phyloP scores from a whole-genome alignment of 2,329 filamentous ascomycete genomes.

The Diaporthe amygdali region DNA sequence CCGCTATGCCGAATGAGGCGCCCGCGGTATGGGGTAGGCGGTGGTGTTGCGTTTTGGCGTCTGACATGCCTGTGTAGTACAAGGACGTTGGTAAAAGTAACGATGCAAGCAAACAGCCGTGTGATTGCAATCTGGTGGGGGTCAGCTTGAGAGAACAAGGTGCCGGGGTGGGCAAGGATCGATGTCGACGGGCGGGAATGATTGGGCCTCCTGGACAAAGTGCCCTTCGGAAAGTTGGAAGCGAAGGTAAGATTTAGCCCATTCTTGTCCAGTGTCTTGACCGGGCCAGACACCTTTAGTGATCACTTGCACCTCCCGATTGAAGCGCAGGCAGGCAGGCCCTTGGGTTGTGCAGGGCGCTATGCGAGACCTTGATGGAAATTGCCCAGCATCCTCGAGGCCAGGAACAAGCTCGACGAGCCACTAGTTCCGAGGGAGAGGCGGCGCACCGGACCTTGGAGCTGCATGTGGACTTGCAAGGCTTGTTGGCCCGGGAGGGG shows the following conservation, averaged over 20 bases:
- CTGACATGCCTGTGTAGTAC: slow-evolving; percentile 12
- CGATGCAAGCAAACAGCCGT: slow-evolving; percentile 16
- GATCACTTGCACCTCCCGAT: not conserved
- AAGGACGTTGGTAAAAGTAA: slow-evolving; percentile 2
- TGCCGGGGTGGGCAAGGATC: not conserved
- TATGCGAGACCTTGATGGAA: not conserved
- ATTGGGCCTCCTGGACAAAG: not conserved
- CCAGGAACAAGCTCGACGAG: slow-evolving; percentile 1
- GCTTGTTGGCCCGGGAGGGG: not conserved
- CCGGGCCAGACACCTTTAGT: not conserved
- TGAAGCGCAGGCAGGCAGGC: not conserved
- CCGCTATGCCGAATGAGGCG: slow-evolving; percentile 10
- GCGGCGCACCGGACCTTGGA: slow-evolving; percentile 14
- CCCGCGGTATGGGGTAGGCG: not conserved
- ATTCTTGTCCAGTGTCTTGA: not conserved
- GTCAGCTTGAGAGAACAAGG: slow-evolving; percentile 16
- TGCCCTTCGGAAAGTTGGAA: slow-evolving; percentile 13
- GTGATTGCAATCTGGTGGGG: slow-evolving; percentile 22
- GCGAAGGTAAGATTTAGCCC: slow-evolving; percentile 12
- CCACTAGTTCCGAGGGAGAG: not conserved
- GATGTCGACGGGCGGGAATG: not conserved
- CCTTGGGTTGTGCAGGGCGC: slow-evolving; percentile 1
- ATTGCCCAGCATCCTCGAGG: not conserved
- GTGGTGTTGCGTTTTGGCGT: slow-evolving; percentile 14
- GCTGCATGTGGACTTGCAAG: slow-evolving; percentile 9